Evolutionary conservation across 163 green algal genomes (phyloP).

Genomic region (Scenedesmus sp.): DNA sequence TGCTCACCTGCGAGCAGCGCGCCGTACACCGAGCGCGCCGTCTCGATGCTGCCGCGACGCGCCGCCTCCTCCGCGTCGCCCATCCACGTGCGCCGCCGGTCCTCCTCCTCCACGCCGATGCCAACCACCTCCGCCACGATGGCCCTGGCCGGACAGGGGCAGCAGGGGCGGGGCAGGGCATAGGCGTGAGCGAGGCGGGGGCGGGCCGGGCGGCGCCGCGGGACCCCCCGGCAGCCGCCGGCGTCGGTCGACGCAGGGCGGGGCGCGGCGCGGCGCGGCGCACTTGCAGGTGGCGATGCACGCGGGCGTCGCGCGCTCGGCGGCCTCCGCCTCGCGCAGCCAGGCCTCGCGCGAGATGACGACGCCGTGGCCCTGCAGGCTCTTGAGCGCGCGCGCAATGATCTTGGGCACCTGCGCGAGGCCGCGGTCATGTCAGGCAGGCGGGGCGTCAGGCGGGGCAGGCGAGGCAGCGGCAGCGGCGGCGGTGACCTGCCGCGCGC

Average conservation of each 20-base stretch:
- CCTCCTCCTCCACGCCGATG: slow-evolving; percentile 90
- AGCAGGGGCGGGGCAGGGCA: too few species aligned
- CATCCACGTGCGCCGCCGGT: slow-evolving; percentile 91
- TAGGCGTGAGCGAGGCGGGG: too few species aligned
- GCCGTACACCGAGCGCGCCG: slow-evolving; percentile 80
- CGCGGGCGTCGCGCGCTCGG: slow-evolving; percentile 77
- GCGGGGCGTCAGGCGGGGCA: too few species aligned
- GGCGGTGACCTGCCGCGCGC: too few species aligned
- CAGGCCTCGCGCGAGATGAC: slow-evolving; percentile 92
- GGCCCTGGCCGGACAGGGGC: slow-evolving; percentile 28
- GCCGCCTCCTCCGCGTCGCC: slow-evolving; percentile 88
- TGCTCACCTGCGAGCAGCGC: too few species aligned
- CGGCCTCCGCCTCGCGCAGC: slow-evolving; percentile 91
- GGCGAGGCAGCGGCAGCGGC: neutral
- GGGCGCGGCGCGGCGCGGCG: too few species aligned
- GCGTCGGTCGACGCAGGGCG: too few species aligned
- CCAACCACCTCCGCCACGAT: slow-evolving; percentile 87
- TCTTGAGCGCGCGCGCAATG: slow-evolving; percentile 77
- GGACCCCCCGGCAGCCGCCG: too few species aligned
- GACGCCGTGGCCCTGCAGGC: slow-evolving; percentile 77
- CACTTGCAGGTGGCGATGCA: slow-evolving; percentile 79
- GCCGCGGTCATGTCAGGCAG: too few species aligned
- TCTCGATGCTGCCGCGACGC: slow-evolving; percentile 80
- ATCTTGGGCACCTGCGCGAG: slow-evolving; percentile 76
- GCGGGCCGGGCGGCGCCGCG: too few species aligned